Base-by-base conservation (phyloP, 2,329 filamentous ascomycete species). In the Thermomyces lanuginosus region DNA sequence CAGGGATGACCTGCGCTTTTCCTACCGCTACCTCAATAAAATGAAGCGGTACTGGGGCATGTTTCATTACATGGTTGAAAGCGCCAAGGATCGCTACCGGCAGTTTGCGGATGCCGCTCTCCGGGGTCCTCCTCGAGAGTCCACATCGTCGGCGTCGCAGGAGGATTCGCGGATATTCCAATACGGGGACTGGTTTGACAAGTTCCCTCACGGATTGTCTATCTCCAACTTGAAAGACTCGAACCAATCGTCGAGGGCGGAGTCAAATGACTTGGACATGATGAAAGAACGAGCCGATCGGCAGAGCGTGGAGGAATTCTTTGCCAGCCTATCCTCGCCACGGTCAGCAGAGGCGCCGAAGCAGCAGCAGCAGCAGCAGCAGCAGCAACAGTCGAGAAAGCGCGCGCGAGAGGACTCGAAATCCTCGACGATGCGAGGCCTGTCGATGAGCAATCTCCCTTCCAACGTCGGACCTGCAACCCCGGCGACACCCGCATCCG, bases 31-130 rank as follows among this genome's bases (percentile, higher is more conserved):
- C 42, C 58, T 98, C 22, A 76, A 77, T 29, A 89, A 81, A 53
- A 92, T 95, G 80, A 93, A 92, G 61, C 80, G 80, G 33, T 84
- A 89, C 44, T 98, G 89, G 89, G 89, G 86, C 33, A 92, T 93
- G 77, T 93, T 95, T 46, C 81, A 92, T 48, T 93, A 83, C 57
- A 84, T 95, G 68, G 76, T 82, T 1, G 84, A 95, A 47, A 89
- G 86, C 43, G 65, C 93, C 18, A 83, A 89, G 33, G 78, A 86
- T 29, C 72, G 91, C 34, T 98, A 92, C 47, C 72, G 78, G 27
- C 70, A 73, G 24, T 86, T 83, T 40, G 75, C 83, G 9, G 83
- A 93, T 48, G 76, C 76, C n/a, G 72, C 75, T 16, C 64, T 75
- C 28, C 69, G 72, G 38, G 80, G 79, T 6, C 62, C 48, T 8